Percentiles rank a stretch among this genome's conserved stretches.
These are phyloP conservation scores for Mortierella sp. DNA, from an alignment of 371 early-diverging fungal species.

Conservation along the genomic window DNA sequence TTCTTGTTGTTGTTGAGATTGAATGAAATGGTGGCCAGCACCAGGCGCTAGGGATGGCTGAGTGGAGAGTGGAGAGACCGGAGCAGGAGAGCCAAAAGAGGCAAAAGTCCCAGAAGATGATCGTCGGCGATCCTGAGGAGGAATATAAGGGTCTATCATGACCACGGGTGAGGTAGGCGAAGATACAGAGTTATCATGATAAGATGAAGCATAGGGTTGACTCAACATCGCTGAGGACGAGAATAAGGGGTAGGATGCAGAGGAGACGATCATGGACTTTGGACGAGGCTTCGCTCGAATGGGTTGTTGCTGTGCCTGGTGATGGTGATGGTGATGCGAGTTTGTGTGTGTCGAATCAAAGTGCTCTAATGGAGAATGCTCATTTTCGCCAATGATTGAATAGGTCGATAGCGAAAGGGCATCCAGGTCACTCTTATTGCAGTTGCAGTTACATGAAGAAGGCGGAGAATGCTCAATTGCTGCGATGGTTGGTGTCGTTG, in stretches of 20 bases:
- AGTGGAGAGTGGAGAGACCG: neutral
- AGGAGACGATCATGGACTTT: constrained; percentile 22
- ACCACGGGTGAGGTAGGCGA: constrained; percentile 2
- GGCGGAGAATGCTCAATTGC: too few species aligned
- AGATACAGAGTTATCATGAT: constrained; percentile 15
- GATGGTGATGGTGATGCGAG: neutral
- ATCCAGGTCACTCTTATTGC: neutral
- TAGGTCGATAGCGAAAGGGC: neutral
- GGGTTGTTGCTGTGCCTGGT: neutral
- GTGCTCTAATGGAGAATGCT: neutral
- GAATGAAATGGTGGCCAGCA: neutral
- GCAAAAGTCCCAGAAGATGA: constrained; percentile 16
- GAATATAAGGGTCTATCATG: neutral
- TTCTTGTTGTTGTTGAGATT: neutral
- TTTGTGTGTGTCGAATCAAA: too few species aligned
- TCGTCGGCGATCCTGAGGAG: constrained; percentile 25
- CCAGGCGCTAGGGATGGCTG: constrained; percentile 1
- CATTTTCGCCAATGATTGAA: neutral
- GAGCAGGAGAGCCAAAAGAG: neutral
- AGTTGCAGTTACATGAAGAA: neutral
- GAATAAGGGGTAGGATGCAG: neutral
- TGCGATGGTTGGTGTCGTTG: constrained; percentile 6
- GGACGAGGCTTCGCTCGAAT: constrained; percentile 11
- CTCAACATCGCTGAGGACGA: constrained; percentile 3
- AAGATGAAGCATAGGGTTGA: constrained; percentile 17